Conservation (phyloP, 495 filamentous ascomycete genomes). For the Lasiosphaeris hirsuta region DNA sequence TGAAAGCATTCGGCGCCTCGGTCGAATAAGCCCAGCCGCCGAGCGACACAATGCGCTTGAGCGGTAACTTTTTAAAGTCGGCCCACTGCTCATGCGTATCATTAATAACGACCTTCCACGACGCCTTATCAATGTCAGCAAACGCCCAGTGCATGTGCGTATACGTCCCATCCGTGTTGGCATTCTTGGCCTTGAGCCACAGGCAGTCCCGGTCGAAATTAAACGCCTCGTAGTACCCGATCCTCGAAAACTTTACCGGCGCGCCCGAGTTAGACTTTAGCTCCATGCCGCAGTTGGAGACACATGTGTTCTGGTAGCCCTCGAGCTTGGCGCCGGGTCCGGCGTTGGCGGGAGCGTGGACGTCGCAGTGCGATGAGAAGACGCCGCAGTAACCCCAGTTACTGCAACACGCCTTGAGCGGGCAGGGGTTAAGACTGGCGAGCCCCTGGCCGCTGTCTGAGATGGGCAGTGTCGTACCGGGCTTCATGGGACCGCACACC, state of each 20-base stretch:
- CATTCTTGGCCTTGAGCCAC: slow-evolving; percentile 13
- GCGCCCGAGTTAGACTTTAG: slow-evolving; percentile 12
- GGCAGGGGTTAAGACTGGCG: slow-evolving; percentile 27
- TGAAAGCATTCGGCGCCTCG: slow-evolving; percentile 22
- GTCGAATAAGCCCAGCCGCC: slow-evolving; percentile 38
- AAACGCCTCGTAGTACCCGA: slow-evolving; percentile 34
- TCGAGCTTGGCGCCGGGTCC: slow-evolving; percentile 3
- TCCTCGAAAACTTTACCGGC: slow-evolving; percentile 1
- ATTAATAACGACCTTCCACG: slow-evolving; percentile 16
- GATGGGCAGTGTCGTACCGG: slow-evolving; percentile 29
- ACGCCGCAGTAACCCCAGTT: slow-evolving; percentile 45
- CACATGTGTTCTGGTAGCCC: slow-evolving; percentile 26
- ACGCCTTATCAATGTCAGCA: slow-evolving; percentile 17
- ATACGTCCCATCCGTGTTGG: slow-evolving; percentile 15
- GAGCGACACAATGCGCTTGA: slow-evolving; percentile 33
- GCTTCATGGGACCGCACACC: slow-evolving; percentile 42
- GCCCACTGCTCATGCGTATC: slow-evolving; percentile 20
- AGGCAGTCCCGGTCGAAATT: slow-evolving; percentile 28
- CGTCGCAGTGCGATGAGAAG: slow-evolving; percentile 6
- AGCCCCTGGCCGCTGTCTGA: slow-evolving; percentile 7
- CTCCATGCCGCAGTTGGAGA: slow-evolving; percentile 43
- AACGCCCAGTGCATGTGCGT: slow-evolving; percentile 31
- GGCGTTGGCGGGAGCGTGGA: background rate
- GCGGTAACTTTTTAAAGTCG: slow-evolving; percentile 20
- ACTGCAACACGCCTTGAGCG: slow-evolving; percentile 25